Evolutionary conservation across 202 grass and related monocot species (phyloP).

Genomic region (Elaeis oleifera): DNA sequence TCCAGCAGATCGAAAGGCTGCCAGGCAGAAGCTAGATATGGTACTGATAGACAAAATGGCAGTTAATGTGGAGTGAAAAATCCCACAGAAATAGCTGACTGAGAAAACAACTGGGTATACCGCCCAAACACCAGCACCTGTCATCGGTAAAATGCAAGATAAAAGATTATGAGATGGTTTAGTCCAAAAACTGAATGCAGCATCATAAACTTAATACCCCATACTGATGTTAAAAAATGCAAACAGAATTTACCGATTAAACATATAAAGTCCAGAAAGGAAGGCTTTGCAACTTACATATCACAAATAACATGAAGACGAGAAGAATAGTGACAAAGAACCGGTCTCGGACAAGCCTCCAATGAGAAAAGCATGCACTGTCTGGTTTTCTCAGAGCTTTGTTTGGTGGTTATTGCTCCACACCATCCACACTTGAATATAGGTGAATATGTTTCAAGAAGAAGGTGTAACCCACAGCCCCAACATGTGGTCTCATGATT

Average conservation of each 20-base stretch:
- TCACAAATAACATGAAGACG: slow-evolving; percentile 82
- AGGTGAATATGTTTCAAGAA: slow-evolving; percentile 56
- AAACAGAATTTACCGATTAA: not conserved
- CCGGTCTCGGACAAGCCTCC: slow-evolving; percentile 58
- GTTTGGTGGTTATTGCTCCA: slow-evolving; percentile 78
- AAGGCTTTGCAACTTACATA: slow-evolving; percentile 48
- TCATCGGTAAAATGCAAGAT: slow-evolving; percentile 10
- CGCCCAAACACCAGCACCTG: slow-evolving; percentile 85
- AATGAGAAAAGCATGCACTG: slow-evolving; percentile 63
- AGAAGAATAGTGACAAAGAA: slow-evolving; percentile 75
- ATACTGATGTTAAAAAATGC: no score
- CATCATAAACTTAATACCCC: no score
- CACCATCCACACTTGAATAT: slow-evolving; percentile 97
- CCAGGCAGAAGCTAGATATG: slow-evolving; percentile 64
- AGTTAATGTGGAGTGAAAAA: slow-evolving; percentile 72
- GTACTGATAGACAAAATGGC: slow-evolving; percentile 53
- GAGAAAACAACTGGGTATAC: slow-evolving; percentile 81
- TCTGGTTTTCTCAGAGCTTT: slow-evolving; percentile 58
- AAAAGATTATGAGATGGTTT: not conserved
- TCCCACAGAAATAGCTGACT: slow-evolving; percentile 57
- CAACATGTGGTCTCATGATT: slow-evolving; percentile 76
- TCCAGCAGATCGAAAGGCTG: slow-evolving; percentile 68
- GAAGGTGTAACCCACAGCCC: slow-evolving; percentile 74
- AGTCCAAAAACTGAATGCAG: no score
- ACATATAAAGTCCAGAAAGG: not conserved